These are phyloP conservation scores for Cystobasidium sp. DNA, from an alignment of 1,284 basidiomycete genomes.

Conservation along the genomic window DNA sequence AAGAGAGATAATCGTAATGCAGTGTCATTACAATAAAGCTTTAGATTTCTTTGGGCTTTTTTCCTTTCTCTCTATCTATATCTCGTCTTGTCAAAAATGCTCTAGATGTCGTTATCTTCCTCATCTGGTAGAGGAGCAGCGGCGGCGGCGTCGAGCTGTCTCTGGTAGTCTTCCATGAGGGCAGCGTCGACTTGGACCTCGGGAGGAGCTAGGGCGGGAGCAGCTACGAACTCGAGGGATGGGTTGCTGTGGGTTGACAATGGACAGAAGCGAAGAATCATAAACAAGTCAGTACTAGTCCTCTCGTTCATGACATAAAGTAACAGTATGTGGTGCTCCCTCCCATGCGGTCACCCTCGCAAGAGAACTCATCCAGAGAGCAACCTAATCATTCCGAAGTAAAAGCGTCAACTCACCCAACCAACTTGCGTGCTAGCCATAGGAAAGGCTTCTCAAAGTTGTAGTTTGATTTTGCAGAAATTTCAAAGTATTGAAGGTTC, in stretches of 20 bases:
- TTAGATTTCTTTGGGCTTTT: no score
- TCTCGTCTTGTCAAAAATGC: no score
- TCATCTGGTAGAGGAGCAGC: constrained; percentile 63
- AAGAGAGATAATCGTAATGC: no score
- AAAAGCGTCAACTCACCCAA: constrained; percentile 71
- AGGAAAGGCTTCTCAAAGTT: constrained; percentile 99
- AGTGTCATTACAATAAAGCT: no score
- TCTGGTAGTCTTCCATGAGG: constrained; percentile 82
- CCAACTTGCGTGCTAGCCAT: constrained; percentile 97
- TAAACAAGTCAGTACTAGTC: neutral
- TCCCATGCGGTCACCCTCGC: no score
- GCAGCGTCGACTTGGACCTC: constrained; percentile 83
- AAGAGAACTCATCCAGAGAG: neutral
- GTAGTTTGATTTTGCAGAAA: constrained; percentile 99
- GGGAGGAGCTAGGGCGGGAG: constrained; percentile 91
- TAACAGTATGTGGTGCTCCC: no score
- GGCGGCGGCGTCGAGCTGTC: constrained; percentile 69
- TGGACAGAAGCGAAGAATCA: neutral
- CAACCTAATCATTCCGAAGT: neutral
- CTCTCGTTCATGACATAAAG: neutral
- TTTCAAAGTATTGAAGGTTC: constrained; percentile 99
- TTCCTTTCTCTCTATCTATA: no score
- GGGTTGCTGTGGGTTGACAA: constrained; percentile 68
- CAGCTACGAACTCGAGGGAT: constrained; percentile 91
- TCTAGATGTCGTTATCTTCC: constrained; percentile 58